Base-by-base conservation (phyloP, 225 moss, liverwort and hornwort species). In the Thuidium tamariscinum region DNA sequence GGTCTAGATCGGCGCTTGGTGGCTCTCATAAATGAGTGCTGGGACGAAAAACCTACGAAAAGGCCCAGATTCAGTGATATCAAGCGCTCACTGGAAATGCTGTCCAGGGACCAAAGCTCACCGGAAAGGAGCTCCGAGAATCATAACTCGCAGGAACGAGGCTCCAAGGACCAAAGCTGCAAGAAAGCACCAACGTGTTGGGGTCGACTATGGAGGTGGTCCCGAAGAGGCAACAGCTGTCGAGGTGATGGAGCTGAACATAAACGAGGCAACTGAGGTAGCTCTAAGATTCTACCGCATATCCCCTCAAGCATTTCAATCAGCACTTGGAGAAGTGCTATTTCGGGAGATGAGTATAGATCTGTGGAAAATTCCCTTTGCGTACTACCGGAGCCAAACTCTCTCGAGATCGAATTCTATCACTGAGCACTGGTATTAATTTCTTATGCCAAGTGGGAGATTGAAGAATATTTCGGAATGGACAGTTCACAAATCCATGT, bases 11-110 rank as follows among this genome's bases (percentile, higher is more conserved):
- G 0, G 7, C 2, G 10, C 17, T 85, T 77, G 65, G 13, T 3
- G 55, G 0, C 7, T 32, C 39, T 85, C 0, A 12, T 55, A 41
- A 0, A 54, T 1, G 0, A 3, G 3, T 77, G 77, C 11, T 77
- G 85, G 77, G 1, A 85, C 56, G 0, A 2, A 23, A 77, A 67
- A 19, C 77, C 85, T 34, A 42, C 16, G 6, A 16, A 17, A 13
- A 55, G 85, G 0, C 85, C 85, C 18, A 2, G 7, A 5, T 84
- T 84, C n/a, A n/a, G n/a, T n/a, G n/a, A n/a, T n/a, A n/a, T n/a
- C n/a, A n/a, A n/a, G n/a, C n/a, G n/a, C n/a, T n/a, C n/a, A n/a
- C n/a, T n/a, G n/a, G n/a, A n/a, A n/a, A n/a, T n/a, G n/a, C n/a
- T n/a, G n/a, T n/a, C n/a, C n/a, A n/a, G n/a, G n/a, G n/a, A n/a